Evolutionary conservation across 805 yeast genomes (phyloP).

Genomic region (Metschnikowia reukaufii): DNA sequence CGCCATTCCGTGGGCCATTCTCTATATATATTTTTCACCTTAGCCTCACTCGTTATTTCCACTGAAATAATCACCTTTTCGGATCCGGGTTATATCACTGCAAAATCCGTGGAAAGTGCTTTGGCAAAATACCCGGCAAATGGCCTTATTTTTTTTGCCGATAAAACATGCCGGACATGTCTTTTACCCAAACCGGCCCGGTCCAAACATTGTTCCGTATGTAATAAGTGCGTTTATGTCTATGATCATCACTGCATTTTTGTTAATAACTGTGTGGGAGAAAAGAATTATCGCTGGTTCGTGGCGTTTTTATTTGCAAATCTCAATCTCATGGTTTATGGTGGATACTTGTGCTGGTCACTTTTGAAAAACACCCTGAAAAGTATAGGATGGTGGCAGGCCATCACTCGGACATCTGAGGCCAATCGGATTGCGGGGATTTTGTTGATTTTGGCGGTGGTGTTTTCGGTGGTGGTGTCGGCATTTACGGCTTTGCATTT

Average conservation of each 20-base stretch:
- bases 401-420: constrained; percentile 27
- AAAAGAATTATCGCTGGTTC: constrained; percentile 62
- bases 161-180: constrained; percentile 50
- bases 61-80: constrained; percentile 40
- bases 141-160: constrained; percentile 51
- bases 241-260: constrained; percentile 65
- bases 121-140: constrained; percentile 40
- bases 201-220: constrained; percentile 63
- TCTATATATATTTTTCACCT: constrained; percentile 29
- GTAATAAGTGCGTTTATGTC: constrained; percentile 50
- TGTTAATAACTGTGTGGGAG: constrained; percentile 76
- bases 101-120: constrained; percentile 13
- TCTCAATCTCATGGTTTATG: constrained; percentile 39
- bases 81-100: constrained; percentile 43
- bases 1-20: constrained; percentile 13
- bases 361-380: constrained; percentile 18
- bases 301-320: constrained; percentile 51
- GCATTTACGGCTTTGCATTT: constrained; percentile 39
- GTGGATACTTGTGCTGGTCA: constrained; percentile 35
- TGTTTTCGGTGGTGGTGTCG: constrained; percentile 43
- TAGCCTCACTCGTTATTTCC: constrained; percentile 32
- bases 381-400: constrained; percentile 20
- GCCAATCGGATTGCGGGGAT: constrained; percentile 43
- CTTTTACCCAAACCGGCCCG: constrained; percentile 51
- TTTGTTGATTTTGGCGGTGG: constrained; percentile 44